Conservation (phyloP, 805 yeast species). For the Candida germanica region DNA sequence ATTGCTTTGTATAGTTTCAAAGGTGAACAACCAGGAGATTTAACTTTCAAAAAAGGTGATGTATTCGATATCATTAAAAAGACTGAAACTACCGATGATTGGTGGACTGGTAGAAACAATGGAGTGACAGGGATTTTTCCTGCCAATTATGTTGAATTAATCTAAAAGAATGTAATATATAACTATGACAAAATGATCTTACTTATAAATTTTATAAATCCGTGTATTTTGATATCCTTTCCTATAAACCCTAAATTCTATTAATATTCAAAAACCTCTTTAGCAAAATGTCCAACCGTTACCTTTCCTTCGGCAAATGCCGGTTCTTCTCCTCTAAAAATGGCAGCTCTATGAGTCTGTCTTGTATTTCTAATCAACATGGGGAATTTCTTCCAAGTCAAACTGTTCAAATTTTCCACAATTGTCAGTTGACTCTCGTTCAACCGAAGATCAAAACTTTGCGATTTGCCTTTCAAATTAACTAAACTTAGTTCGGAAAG, state of each 20-base stretch:
- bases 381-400: slow-evolving; percentile 71
- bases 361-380: slow-evolving; percentile 62
- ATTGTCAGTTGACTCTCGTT: slow-evolving; percentile 47
- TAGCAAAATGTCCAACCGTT: slow-evolving; percentile 64
- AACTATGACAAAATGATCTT: too few relatives aligned
- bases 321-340: slow-evolving; percentile 56
- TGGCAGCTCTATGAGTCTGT: slow-evolving; percentile 79
- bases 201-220: too few relatives aligned
- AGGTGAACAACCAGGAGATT: slow-evolving; percentile 92
- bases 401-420: slow-evolving; percentile 51
- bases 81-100: slow-evolving; percentile 86
- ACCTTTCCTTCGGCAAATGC: slow-evolving; percentile 63
- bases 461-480: slow-evolving; percentile 16
- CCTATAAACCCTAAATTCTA: background rate
- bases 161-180: slow-evolving; percentile 28
- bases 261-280: slow-evolving; percentile 24
- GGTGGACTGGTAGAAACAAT: slow-evolving; percentile 96
- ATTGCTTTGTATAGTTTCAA: slow-evolving; percentile 85
- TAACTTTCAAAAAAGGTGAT: slow-evolving; percentile 92
- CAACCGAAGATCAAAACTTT: slow-evolving; percentile 35
- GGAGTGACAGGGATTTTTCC: slow-evolving; percentile 93
- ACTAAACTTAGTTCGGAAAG: slow-evolving; percentile 11
- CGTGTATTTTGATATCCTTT: too few relatives aligned
- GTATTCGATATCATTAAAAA: slow-evolving; percentile 82
- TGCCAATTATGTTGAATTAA: slow-evolving; percentile 89